These are phyloP conservation scores for Backusella morwellensis DNA, from an alignment of 192 early-diverging fungal species.

Conservation along the genomic window DNA sequence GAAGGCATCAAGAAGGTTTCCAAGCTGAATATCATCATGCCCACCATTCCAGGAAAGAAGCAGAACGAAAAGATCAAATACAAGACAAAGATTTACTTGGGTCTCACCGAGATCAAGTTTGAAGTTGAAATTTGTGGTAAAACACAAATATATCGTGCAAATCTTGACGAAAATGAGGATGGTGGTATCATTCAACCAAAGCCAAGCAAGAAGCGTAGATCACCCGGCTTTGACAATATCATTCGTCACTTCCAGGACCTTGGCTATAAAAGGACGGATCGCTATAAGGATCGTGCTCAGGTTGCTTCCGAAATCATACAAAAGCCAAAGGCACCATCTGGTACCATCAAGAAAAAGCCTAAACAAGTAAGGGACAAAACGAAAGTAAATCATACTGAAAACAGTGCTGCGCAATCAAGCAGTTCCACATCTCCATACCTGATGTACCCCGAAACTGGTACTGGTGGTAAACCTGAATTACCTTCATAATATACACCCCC, in stretches of 20 bases:
- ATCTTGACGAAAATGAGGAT: background rate
- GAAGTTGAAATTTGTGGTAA: slow-evolving; percentile 17
- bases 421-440: too few relatives aligned
- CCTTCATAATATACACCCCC: too few relatives aligned
- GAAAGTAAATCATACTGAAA: background rate
- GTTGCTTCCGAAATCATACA: background rate
- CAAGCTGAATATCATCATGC: slow-evolving; percentile 42
- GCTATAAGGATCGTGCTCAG: background rate
- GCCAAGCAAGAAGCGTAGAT: background rate
- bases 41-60: slow-evolving; percentile 33
- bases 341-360: background rate
- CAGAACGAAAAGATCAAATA: slow-evolving; percentile 37
- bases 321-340: background rate
- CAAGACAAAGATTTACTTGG: slow-evolving; percentile 41
- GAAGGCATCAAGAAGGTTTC: slow-evolving; percentile 37
- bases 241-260: background rate
- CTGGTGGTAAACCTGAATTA: too few relatives aligned
- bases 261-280: background rate
- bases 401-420: background rate
- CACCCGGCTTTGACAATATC: background rate
- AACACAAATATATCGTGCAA: background rate
- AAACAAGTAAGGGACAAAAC: background rate
- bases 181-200: background rate
- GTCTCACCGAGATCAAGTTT: slow-evolving; percentile 37
- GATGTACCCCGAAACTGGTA: too few relatives aligned